Base-by-base conservation (phyloP, 176 grass and related monocot genomes). In the Oryza meyeriana region DNA sequence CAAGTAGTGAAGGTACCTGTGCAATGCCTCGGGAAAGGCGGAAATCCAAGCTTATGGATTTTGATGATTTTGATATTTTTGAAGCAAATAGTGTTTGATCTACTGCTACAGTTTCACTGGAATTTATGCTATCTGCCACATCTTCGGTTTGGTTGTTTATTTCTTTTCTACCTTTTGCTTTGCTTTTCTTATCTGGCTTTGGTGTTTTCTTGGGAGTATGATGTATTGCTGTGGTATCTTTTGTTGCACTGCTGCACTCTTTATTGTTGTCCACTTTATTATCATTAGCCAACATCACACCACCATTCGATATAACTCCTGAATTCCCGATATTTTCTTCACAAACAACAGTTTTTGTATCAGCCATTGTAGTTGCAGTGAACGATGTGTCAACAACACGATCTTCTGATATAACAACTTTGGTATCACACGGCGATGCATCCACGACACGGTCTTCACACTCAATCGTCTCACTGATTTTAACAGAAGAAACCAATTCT, bases 31-130 rank as follows among this genome's bases (percentile, higher is more conserved):
- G 78, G 66, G 96, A 98, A 75, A 98, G 89, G 67, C 96, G 77
- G 68, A 98, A 89, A 95, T 98, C 93, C 87, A 98, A 93, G 85
- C 96, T 95, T 81, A 98, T 95, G 4, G 92, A 93, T 88, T 98
- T 98, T 62, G 90, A 89, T 52, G 90, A 85, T 77, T 90, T 98
- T 70, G 90, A 87, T 29, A 88, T 80, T 84, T 94, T 93, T 3
- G 92, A 87, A 86, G 92, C 85, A 85, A 95, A 93, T 42, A 98
- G 22, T 76, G 85, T 85, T 86, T 77, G 69, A 78, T 93, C 87
- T 12, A 87, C 64, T 62, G 88, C 69, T 44, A 89, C 87, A 18
- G 66, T 82, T 63, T 91, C 92, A 75, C 57, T 71, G 18, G 72
- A 66, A 67, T 22, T 76, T 33, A 65, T 59, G 78, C 61, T 85